Conservation (phyloP, 192 early-diverging fungal genomes). For the Entophlyctis luteolus region DNA sequence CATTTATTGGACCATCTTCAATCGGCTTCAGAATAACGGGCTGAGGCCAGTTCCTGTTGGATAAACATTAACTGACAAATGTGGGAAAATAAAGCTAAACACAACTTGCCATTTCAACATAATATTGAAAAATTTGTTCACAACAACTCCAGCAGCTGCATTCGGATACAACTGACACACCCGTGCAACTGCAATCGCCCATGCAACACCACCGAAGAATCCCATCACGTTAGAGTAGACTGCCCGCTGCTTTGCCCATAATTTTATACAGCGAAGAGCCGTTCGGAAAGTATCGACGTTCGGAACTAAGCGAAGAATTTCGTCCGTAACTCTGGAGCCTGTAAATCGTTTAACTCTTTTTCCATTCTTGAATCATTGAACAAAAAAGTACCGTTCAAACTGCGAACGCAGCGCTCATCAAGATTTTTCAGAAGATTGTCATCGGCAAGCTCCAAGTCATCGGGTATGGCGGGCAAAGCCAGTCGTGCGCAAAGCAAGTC, state of each 20-base stretch:
- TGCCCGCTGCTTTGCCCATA: slow-evolving; percentile 91
- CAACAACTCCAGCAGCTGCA: slow-evolving; percentile 80
- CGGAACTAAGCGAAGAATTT: slow-evolving; percentile 90
- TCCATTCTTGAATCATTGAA: no score
- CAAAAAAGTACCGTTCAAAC: slow-evolving; percentile 93
- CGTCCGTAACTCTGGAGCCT: slow-evolving; percentile 94
- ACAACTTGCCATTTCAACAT: slow-evolving; percentile 68
- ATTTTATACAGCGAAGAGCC: slow-evolving; percentile 88
- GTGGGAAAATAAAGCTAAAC: not conserved
- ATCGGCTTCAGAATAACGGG: slow-evolving; percentile 85
- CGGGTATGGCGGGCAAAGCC: slow-evolving; percentile 68
- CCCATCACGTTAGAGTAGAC: slow-evolving; percentile 97
- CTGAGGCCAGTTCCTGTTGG: slow-evolving; percentile 75
- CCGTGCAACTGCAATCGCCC: slow-evolving; percentile 95
- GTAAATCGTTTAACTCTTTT: no score
- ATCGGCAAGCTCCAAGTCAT: slow-evolving; percentile 81
- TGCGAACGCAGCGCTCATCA: slow-evolving; percentile 82
- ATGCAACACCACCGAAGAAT: slow-evolving; percentile 96
- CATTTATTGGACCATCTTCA: slow-evolving; percentile 75
- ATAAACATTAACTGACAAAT: not conserved
- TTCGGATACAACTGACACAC: slow-evolving; percentile 96
- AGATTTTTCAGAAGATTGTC: slow-evolving; percentile 80
- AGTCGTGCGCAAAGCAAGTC: slow-evolving; percentile 91
- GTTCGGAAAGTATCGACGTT: slow-evolving; percentile 83
- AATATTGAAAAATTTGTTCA: slow-evolving; percentile 85